phyloP scores from a whole-genome alignment of 2,329 filamentous ascomycete species.

The Trichoderma gracile region DNA sequence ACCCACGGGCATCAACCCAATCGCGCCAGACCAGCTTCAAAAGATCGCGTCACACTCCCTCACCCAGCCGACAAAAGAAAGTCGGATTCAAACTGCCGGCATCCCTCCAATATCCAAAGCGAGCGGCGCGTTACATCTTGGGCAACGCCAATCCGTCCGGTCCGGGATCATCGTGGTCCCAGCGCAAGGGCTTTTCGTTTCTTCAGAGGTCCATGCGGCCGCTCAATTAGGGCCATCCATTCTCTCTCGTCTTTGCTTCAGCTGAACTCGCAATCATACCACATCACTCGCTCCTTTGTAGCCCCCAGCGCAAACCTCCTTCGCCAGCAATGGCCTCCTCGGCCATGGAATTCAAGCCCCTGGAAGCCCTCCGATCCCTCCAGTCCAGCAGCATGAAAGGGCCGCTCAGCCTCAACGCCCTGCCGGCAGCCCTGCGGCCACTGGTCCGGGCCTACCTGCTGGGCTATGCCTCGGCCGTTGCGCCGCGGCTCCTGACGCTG shows the following conservation, averaged over 20 bases:
- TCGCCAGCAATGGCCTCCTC: neutral
- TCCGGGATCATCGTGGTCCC: neutral
- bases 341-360: constrained; percentile 22
- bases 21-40: neutral
- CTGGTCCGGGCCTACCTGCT: constrained; percentile 60
- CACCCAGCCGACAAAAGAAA: neutral
- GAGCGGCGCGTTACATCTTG: constrained; percentile 22
- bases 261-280: constrained; percentile 1
- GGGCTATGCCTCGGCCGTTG: constrained; percentile 61
- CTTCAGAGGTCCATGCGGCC: neutral
- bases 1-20: constrained; percentile 6
- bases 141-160: neutral
- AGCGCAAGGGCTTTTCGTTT: neutral
- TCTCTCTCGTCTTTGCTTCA: neutral
- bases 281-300: neutral
- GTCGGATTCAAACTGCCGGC: neutral
- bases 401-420: constrained; percentile 31
- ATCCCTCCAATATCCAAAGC: constrained; percentile 12
- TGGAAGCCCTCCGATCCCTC: constrained; percentile 19
- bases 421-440: constrained; percentile 56
- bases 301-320: neutral
- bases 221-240: neutral
- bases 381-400: constrained; percentile 7
- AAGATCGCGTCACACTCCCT: constrained; percentile 15
- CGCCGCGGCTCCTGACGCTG: constrained; percentile 57